Conservation (phyloP, 208 protist species). For the Strigomonas oncopelti region DNA sequence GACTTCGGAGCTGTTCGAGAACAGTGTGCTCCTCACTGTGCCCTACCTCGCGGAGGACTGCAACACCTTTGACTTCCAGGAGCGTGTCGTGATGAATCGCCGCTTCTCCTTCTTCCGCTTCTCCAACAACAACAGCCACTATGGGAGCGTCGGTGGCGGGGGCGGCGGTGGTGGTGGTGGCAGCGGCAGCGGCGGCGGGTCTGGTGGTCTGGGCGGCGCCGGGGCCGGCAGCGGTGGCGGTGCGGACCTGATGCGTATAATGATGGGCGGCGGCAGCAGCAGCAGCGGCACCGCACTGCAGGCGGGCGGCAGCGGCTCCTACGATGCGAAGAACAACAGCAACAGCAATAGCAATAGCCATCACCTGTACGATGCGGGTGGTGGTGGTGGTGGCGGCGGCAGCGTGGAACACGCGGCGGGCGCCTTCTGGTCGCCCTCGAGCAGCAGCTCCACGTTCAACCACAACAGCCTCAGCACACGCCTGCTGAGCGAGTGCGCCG, state of each 20-base stretch:
- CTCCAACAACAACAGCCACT: background rate
- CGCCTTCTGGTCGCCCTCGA: background rate
- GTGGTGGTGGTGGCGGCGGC: background rate
- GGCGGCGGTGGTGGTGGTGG: constrained; percentile 3
- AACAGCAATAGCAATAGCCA: too few relatives aligned
- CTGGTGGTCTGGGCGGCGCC: background rate
- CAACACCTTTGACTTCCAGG: constrained; percentile 61
- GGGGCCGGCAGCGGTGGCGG: constrained; percentile 3
- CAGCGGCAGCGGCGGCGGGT: background rate
- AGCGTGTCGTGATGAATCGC: constrained; percentile 63
- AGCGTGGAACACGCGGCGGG: background rate
- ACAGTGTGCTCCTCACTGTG: constrained; percentile 71
- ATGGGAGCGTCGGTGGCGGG: background rate
- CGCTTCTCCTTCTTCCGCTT: constrained; percentile 34
- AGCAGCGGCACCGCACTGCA: too few relatives aligned
- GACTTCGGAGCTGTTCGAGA: constrained; percentile 49
- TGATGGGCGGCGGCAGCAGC: too few relatives aligned
- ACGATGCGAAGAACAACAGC: too few relatives aligned
- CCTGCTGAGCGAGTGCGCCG: constrained; percentile 73
- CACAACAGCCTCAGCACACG: constrained; percentile 37
- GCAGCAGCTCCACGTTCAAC: constrained; percentile 9
- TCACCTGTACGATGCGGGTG: constrained; percentile 2
- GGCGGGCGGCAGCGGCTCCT: too few relatives aligned
- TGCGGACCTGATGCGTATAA: background rate
- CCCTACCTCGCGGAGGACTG: constrained; percentile 74